phyloP scores from a whole-genome alignment of 1,139 yeast species.

The Sugiyamaella japonica region DNA sequence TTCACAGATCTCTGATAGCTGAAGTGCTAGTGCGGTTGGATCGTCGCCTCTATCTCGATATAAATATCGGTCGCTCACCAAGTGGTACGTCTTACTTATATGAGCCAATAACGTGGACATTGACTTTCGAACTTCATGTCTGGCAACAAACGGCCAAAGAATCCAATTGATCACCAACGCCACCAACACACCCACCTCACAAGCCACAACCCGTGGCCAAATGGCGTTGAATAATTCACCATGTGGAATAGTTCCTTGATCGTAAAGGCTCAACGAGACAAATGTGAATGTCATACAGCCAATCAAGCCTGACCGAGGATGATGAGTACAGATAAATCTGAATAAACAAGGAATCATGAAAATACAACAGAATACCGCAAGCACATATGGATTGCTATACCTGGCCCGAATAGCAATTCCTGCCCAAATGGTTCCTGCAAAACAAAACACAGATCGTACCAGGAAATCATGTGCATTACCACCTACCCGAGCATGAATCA shows the following conservation, averaged over 20 bases:
- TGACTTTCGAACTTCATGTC: conserved; percentile 46
- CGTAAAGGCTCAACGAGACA: conserved; percentile 39
- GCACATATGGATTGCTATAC: conserved; percentile 44
- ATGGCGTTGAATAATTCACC: conserved; percentile 32
- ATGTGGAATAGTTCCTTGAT: conserved; percentile 22
- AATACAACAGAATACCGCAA: conserved; percentile 45
- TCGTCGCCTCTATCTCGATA: conserved; percentile 50
- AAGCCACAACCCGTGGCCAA: conserved; percentile 46
- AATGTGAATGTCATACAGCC: conserved; percentile 47
- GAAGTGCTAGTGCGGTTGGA: conserved; percentile 47
- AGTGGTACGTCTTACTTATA: conserved; percentile 49
- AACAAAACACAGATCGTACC: conserved; percentile 41
- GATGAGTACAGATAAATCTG: conserved; percentile 38
- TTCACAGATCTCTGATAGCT: conserved; percentile 49
- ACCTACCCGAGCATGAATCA: conserved; percentile 48
- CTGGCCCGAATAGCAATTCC: conserved; percentile 47
- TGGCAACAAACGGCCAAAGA: conserved; percentile 52
- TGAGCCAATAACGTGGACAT: conserved; percentile 45
- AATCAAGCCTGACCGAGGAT: conserved; percentile 47
- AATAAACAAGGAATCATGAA: conserved; percentile 41
- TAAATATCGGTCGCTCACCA: conserved; percentile 49
- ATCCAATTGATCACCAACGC: conserved; percentile 48
- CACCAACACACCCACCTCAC: conserved; percentile 44
- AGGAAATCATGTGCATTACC: conserved; percentile 45
- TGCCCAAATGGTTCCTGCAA: conserved; percentile 50